Base-by-base conservation (phyloP, 2,329 filamentous ascomycete species). In the Chaetoscypha palmicola region DNA sequence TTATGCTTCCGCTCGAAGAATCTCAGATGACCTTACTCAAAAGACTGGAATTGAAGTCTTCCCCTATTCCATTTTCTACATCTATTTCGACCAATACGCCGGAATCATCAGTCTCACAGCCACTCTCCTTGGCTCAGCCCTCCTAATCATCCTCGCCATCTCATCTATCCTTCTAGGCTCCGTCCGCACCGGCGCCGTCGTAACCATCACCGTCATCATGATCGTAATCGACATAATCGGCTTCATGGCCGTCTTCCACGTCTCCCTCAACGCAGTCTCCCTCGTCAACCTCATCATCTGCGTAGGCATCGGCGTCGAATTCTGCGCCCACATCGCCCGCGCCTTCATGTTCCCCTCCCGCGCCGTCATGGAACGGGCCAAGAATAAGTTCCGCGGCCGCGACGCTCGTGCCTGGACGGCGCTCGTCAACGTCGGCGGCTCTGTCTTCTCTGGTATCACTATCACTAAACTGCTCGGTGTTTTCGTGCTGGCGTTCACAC, bases 71-170 rank as follows among this genome's bases (percentile, higher is more conserved):
- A 83, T 96, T 48, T 95, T 95, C 64, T 98, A 98, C 69, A 90
- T 98, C 63, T 98, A 97, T 76, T 98, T 98, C 63, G 92, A 98
- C 62, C 92, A 97, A 63, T 98, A 98, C 61, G 76, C 87, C 4
- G 78, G 77, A 46, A 97, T 98, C 49, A 79, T 94, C 16, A 73
- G 76, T 9, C 73, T 97, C 3, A 90, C 91, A 0, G 83, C 76
- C 1, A 79, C 83, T 0, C 77, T 98, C 1, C 76, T 98, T 22
- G 83, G 84, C 31, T 84, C 86, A 3, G 91, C 89, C 0, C 72
- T 97, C 11, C 86, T 76, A 20, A 86, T 95, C 52, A 94, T 97
- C 47, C 83, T 96, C 46, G 62, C 85, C 47, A 76, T 98, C 35
- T 83, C 87, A 0, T 81, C 83, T 0, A 56, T 89, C 11, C 78